A percentile compares a stretch with the other conserved stretches of the same genome.
Conservation (phyloP, 169 alveolate genomes). For the Plasmodium ovale region DNA sequence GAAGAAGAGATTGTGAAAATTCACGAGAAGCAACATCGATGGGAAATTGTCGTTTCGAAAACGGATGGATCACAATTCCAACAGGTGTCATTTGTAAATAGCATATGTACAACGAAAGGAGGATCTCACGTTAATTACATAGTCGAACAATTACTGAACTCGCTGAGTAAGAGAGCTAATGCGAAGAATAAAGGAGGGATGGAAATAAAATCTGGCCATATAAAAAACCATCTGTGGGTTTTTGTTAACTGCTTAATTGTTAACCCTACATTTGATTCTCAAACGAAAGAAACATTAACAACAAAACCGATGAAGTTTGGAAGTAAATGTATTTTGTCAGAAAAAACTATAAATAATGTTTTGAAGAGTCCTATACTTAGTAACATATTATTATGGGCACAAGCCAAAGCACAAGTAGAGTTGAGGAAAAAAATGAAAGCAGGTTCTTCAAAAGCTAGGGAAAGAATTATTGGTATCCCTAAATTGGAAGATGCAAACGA, state of each 20-base stretch:
- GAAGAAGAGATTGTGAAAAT: slow-evolving; percentile 82
- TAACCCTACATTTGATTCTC: slow-evolving; percentile 99
- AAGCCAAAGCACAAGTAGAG: slow-evolving; percentile 95
- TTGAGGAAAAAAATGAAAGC: slow-evolving; percentile 90
- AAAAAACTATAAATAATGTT: slow-evolving; percentile 91
- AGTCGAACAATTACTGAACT: slow-evolving; percentile 95
- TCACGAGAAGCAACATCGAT: slow-evolving; percentile 84
- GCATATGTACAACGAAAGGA: slow-evolving; percentile 98
- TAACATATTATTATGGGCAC: slow-evolving; percentile 93
- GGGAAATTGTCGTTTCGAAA: slow-evolving; percentile 90
- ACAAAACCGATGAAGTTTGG: slow-evolving; percentile 94
- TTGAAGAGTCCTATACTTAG: slow-evolving; percentile 92
- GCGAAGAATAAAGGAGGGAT: slow-evolving; percentile 96
- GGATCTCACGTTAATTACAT: slow-evolving; percentile 99
- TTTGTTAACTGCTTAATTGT: slow-evolving; percentile 97
- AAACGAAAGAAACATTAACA: slow-evolving; percentile 98
- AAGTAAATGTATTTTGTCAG: slow-evolving; percentile 90
- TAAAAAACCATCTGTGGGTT: slow-evolving; percentile 95
- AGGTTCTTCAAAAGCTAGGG: slow-evolving; percentile 84
- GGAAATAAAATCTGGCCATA: slow-evolving; percentile 94
- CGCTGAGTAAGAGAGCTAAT: slow-evolving; percentile 92
- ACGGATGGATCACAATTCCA: slow-evolving; percentile 94
- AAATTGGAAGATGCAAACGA: slow-evolving; percentile 99
- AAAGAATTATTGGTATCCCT: slow-evolving; percentile 93
- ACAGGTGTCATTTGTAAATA: slow-evolving; percentile 98